Conservation (phyloP, 148 eudicot species). For the Oxyria digyna region DNA sequence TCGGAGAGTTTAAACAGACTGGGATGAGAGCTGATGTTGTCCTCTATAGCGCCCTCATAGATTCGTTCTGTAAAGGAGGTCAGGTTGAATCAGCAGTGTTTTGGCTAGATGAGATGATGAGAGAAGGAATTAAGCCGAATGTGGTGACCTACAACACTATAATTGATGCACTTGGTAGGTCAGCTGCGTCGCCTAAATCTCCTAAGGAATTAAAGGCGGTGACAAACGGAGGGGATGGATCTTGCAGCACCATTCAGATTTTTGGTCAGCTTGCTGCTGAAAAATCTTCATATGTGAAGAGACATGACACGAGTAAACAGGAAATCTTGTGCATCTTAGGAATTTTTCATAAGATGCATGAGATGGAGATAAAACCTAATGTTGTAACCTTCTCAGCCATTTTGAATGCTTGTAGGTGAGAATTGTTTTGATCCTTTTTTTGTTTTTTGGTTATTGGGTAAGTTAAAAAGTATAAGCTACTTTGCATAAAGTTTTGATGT, state of each 20-base stretch:
- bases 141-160: constrained; percentile 93
- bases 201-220: constrained; percentile 11
- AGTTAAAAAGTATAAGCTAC: background rate
- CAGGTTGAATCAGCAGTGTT: constrained; percentile 62
- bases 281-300: constrained; percentile 26
- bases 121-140: constrained; percentile 83
- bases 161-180: constrained; percentile 89
- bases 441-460: background rate
- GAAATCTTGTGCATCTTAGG: constrained; percentile 66
- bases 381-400: constrained; percentile 98
- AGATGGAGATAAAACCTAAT: constrained; percentile 78
- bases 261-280: constrained; percentile 62
- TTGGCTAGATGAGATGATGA: constrained; percentile 86
- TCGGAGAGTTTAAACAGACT: constrained; percentile 58
- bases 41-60: constrained; percentile 83
- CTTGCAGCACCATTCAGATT: constrained; percentile 45
- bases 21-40: constrained; percentile 95
- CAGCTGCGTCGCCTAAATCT: constrained; percentile 17
- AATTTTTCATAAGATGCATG: constrained; percentile 86
- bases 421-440: background rate
- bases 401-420: constrained; percentile 93
- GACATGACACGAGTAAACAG: constrained; percentile 28
- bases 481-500: background rate
- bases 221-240: constrained; percentile 19
- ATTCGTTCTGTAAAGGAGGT: constrained; percentile 87